Evolutionary conservation across 306 rosid species (phyloP).

Genomic region (Phaseolus lunatus): DNA sequence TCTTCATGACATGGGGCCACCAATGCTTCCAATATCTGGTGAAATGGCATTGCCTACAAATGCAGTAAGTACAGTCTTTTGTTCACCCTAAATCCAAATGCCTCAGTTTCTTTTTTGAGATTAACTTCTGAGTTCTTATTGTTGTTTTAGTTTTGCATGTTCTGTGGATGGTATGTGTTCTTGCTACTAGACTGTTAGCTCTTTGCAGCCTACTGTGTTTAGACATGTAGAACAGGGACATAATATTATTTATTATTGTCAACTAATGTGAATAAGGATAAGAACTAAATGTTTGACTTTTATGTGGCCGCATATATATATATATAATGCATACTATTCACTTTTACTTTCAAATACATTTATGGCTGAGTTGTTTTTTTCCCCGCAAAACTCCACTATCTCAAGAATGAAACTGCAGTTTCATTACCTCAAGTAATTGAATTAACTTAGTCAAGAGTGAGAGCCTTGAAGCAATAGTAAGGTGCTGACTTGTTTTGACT

Average conservation of each 20-base stretch:
- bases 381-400: background rate
- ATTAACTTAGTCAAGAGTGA: background rate
- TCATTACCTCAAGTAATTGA: background rate
- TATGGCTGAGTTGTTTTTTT: background rate
- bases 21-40: constrained; percentile 70
- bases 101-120: background rate
- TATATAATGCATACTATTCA: no score
- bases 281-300: background rate
- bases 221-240: background rate
- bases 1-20: constrained; percentile 65
- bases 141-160: constrained; percentile 28
- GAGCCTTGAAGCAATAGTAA: background rate
- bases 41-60: constrained; percentile 62
- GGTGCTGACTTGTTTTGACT: no score
- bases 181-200: constrained; percentile 35
- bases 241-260: background rate
- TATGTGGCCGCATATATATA: no score
- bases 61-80: constrained; percentile 56
- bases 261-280: constrained; percentile 5
- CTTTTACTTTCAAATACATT: background rate
- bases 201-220: background rate
- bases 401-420: background rate
- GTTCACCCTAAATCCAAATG: constrained; percentile 20
- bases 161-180: constrained; percentile 17
- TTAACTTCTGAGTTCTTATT: constrained; percentile 16